phyloP scores from a whole-genome alignment of 2,329 filamentous ascomycete genomes.

The Scytalidium lignicola region DNA sequence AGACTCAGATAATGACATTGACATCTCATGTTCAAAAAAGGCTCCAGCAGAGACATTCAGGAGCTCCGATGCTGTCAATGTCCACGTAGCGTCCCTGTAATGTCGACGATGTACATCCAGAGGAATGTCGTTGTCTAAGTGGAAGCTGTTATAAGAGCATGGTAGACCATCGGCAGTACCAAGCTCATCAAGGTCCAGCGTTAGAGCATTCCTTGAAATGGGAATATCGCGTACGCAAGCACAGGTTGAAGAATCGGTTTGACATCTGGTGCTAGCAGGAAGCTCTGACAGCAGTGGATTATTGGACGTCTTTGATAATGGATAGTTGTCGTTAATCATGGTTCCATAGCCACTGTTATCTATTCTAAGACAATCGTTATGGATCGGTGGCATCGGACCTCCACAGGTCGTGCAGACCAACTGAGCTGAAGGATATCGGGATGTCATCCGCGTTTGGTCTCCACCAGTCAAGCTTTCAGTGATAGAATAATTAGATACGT shows the following conservation, averaged over 20 bases:
- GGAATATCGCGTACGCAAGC: neutral
- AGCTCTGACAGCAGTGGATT: neutral
- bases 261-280: neutral
- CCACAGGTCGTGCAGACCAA: neutral
- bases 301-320: neutral
- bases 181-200: neutral
- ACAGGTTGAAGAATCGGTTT: neutral
- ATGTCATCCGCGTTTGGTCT: neutral
- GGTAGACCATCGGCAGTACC: neutral
- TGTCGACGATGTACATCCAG: neutral
- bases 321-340: neutral
- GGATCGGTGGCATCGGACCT: neutral
- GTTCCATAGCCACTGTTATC: neutral
- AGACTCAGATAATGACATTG: neutral
- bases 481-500: neutral
- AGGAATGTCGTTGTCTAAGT: neutral
- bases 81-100: neutral
- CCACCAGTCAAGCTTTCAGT: neutral
- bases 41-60: neutral
- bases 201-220: neutral
- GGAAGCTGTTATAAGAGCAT: too few relatives aligned
- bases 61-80: neutral
- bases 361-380: neutral
- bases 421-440: neutral
- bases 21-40: neutral